Evolutionary conservation across 2,329 filamentous ascomycete species (phyloP), one percentile per base, ranked within the genome.

Genomic region (Penicillium sp.): DNA sequence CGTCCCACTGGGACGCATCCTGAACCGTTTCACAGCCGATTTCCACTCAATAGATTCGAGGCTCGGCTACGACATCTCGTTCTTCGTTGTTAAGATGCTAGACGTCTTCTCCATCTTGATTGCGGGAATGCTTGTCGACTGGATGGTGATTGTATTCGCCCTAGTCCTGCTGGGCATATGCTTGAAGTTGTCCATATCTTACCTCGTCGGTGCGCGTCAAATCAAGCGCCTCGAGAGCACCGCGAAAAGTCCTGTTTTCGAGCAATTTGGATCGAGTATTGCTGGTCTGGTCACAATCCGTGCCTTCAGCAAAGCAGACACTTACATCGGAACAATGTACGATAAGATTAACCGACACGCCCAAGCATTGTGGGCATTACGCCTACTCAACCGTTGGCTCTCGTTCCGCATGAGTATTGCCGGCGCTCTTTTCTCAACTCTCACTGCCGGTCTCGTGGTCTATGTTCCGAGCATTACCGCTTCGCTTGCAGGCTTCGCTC

Each of bases 11-110:
- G 88, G 88, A 2, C 80, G 88, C 38, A 81, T 91, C 31, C 74
- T 91, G 16, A 92, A 92, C 69, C 79, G 88, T 2, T 89, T 91
- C 65, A 89, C 87, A 0, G 77, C 84, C 3, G 88, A 92, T 68
- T 90, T 92, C 67, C 82, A 84, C 58, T 78, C 83, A 34, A 80
- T 91, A 41, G 88, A 92, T 68, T 83, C 80, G 6, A 77, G 80
- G 30, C 72, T 90, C 41, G 80, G 83, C 6, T 79, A 80, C 56
- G 80, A 87, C 42, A 66, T 89, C 53, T 78, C 76, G 4, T 82
- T 83, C 57, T 77, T 83, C 28, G 70, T 80, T 18, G 78, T 77
- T 59, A 79, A 82, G n/a, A 59, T 80, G 10, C 73, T 91, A 33
- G 77, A 80, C 6, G 72, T 90, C 1, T 48, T 84, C 6, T 83